These are phyloP conservation scores for Trichomonas tenax DNA, from an alignment of 208 protist species.

Conservation along the genomic window DNA sequence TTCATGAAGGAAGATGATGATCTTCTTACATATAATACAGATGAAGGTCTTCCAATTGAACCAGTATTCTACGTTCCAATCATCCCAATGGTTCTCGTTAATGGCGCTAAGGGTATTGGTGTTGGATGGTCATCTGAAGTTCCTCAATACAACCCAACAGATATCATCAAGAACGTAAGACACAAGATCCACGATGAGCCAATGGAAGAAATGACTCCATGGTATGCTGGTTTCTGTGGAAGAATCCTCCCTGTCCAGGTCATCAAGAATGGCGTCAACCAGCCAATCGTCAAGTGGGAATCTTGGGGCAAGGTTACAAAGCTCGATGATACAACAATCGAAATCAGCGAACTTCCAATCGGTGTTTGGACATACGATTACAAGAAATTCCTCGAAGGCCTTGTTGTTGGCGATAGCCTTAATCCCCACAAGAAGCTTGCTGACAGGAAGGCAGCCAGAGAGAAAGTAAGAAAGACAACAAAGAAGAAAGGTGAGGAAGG, in stretches of 20 bases:
- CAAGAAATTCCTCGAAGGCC: conserved; percentile 46
- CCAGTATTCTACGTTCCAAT: conserved; percentile 95
- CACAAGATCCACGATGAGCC: conserved; percentile 53
- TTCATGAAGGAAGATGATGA: conserved; percentile 90
- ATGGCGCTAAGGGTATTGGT: conserved; percentile 92
- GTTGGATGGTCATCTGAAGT: conserved; percentile 86
- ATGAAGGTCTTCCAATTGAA: conserved; percentile 95
- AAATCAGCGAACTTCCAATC: conserved; percentile 58
- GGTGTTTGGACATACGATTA: conserved; percentile 75
- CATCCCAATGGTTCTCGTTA: conserved; percentile 95
- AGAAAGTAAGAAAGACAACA: background rate
- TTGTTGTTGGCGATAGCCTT: background rate
- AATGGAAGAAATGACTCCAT: conserved; percentile 65
- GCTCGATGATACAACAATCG: conserved; percentile 10
- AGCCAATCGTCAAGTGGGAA: background rate
- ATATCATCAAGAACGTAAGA: conserved; percentile 68
- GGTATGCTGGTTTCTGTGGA: conserved; percentile 83
- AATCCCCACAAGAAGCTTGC: background rate
- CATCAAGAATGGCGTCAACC: background rate
- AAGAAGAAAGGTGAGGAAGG: background rate
- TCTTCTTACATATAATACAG: conserved; percentile 85
- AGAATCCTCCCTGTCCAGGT: conserved; percentile 22
- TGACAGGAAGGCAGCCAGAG: background rate
- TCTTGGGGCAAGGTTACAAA: background rate
- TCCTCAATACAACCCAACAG: conserved; percentile 89